Evolutionary conservation across 805 yeast species (phyloP), one percentile per base, ranked within the genome.

Genomic region (Limtongia smithiae): DNA sequence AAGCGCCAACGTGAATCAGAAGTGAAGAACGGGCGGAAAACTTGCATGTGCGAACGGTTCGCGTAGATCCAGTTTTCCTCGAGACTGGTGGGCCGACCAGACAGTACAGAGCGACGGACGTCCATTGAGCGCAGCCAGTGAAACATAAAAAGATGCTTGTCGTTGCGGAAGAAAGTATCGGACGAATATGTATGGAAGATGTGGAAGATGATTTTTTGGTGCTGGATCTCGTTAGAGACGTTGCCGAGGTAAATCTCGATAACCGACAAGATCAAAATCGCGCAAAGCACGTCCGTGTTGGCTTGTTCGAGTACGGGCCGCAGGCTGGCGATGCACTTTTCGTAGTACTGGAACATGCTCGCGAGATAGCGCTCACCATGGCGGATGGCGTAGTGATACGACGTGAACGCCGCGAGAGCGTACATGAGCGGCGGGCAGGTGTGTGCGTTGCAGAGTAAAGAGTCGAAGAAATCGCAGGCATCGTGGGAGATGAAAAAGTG

Each of bases 351-450:
- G 38, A 52, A 52, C 54, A 52, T 49, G 14, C 72, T 69, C 25
- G 40, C 48, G 3, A 71, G 74, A 55, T 65, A 75, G 48, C 80
- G 65, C 55, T 76, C 81, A 6, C 80, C 81, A 49, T 77, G 80
- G 57, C 80, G 70, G 44, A 73, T 68, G 37, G 74, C 52, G 48
- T 73, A 63, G 54, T 75, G 79, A 14, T 52, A 52, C 9, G 54
- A 30, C 20, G 50, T 34, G 35, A 52, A 52, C 17, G 57, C 41
- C 8, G 57, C 57, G 25, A 52, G 27, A 4, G 57, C 54, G 36
- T 49, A 52, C 57, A 44, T 44, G 15, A 52, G 46, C 31, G 54
- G 30, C 5, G 39, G 41, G 24, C 43, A 45, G 4, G 46, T 27
- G 15, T 35, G 41, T 1, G 46, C 30, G 30, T 17, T 37, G 28